Conservation (phyloP, 257 asterid genomes). For the Gynochthodes officinalis region DNA sequence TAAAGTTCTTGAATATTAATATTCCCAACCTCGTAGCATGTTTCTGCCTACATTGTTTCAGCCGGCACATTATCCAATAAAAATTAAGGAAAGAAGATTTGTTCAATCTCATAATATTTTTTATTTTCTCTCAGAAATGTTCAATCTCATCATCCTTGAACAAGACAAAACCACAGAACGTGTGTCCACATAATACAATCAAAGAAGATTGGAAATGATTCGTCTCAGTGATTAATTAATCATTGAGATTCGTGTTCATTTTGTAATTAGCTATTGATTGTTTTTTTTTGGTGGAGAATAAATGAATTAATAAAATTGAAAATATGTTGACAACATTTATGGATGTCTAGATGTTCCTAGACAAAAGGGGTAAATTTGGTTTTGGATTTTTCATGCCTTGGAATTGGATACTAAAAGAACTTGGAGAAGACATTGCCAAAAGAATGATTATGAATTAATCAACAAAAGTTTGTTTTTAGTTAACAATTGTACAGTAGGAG, state of each 20-base stretch:
- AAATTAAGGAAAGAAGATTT: neutral
- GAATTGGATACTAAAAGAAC: too few relatives aligned
- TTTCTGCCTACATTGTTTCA: neutral
- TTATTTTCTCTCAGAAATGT: too few relatives aligned
- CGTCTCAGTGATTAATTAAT: neutral
- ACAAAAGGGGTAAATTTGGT: too few relatives aligned
- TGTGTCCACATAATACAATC: neutral
- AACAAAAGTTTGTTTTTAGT: neutral
- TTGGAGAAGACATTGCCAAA: too few relatives aligned
- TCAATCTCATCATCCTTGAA: neutral
- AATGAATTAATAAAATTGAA: too few relatives aligned
- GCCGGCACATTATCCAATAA: neutral
- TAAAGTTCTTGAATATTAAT: too few relatives aligned
- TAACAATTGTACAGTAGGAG: too few relatives aligned
- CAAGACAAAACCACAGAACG: neutral
- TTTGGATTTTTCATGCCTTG: too few relatives aligned
- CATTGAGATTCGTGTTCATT: neutral
- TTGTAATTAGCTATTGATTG: too few relatives aligned
- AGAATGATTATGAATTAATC: too few relatives aligned
- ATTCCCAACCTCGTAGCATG: neutral
- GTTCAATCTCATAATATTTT: neutral
- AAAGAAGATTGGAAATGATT: conserved; percentile 1
- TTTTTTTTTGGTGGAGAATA: neutral
- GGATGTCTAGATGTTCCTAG: too few relatives aligned
- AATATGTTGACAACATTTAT: too few relatives aligned